These are phyloP conservation scores for Bryoerythrophyllum caledonicum DNA, from an alignment of 225 moss, liverwort and hornwort genomes.

Conservation along the genomic window DNA sequence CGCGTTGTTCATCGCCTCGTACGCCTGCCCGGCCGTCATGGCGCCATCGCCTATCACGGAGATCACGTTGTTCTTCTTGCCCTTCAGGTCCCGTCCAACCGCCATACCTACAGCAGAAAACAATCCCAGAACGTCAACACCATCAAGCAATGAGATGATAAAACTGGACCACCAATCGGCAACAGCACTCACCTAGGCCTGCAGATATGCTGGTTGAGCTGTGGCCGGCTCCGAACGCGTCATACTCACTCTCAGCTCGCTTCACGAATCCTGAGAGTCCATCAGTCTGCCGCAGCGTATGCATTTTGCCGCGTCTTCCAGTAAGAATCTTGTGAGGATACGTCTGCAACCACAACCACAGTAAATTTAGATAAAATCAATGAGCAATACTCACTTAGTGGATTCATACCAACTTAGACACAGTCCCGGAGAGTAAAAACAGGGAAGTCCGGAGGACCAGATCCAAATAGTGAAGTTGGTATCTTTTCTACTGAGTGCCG, in stretches of 20 bases:
- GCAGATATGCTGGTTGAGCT: conserved; percentile 66
- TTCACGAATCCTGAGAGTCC: conserved; percentile 62
- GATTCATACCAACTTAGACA: too few species aligned
- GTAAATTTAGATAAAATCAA: neutral
- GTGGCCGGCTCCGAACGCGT: conserved; percentile 63
- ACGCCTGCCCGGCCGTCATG: conserved; percentile 66
- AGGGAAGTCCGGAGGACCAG: neutral
- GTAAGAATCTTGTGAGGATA: conserved; percentile 66
- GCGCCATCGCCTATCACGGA: conserved; percentile 65
- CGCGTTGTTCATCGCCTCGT: conserved; percentile 67
- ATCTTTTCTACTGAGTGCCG: neutral
- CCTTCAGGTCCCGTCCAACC: conserved; percentile 59
- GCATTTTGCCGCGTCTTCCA: conserved; percentile 55
- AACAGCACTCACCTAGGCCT: conserved; percentile 36
- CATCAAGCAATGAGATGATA: too few species aligned
- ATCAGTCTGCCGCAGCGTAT: conserved; percentile 57
- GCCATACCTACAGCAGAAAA: conserved; percentile 45
- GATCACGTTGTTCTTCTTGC: conserved; percentile 60
- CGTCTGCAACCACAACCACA: conserved; percentile 32
- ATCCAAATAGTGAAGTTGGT: neutral
- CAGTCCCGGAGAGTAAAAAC: neutral
- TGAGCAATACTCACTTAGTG: too few species aligned
- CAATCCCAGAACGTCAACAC: neutral
- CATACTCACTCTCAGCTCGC: conserved; percentile 61
- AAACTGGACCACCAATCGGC: neutral